Evolutionary conservation across 2,329 filamentous ascomycete genomes (phyloP), one percentile per base, ranked within the genome.

Genomic region (Penicillium nordicum): DNA sequence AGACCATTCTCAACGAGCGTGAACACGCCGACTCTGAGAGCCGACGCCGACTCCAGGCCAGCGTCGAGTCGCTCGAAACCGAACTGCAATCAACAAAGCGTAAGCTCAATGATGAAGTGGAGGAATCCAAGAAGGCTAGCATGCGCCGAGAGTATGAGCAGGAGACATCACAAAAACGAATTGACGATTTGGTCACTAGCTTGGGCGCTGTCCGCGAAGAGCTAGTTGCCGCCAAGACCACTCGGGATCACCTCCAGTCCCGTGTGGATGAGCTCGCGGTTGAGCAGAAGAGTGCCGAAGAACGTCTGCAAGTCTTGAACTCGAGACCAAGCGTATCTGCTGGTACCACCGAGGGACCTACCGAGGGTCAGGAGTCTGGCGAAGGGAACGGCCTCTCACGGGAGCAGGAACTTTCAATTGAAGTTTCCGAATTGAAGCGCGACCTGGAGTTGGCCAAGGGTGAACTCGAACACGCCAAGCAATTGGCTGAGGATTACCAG

Each of bases 1-100:
- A 97, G 68, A 92, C 86, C 16, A 81, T 97, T 34, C 87, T 95
- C 62, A 97, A 97, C 66, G 93, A 99, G 75, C 90, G 92, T 38
- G 92, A 96, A 66, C 83, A 94, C 47, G 80, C 86, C 2, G 92
- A 97, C 56, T 84, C 88, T 0, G 94, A 99, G 72, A 85, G 82
- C 23, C 86, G 90, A 62, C 88, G 93, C 53, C 86, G 92, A 61
- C 78, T 96, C 1, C 90, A 96, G 68, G 77, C 81, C 14, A 90
- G 87, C 63, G 84, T 92, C 25, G 92, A 97, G 63, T 80, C 81
- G 12, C 78, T 97, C 9, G 92, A 97, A 67, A 79, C 84, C 1
- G 92, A 99, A 66, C 76, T 99, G 5, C 83, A 83, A 51, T 83
- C 85, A 2, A 87, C 87, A 0, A 95, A 95, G 75, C 88, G 89